Base-by-base conservation (phyloP, 1,139 yeast species). In the Geotrichum klebahnii region DNA sequence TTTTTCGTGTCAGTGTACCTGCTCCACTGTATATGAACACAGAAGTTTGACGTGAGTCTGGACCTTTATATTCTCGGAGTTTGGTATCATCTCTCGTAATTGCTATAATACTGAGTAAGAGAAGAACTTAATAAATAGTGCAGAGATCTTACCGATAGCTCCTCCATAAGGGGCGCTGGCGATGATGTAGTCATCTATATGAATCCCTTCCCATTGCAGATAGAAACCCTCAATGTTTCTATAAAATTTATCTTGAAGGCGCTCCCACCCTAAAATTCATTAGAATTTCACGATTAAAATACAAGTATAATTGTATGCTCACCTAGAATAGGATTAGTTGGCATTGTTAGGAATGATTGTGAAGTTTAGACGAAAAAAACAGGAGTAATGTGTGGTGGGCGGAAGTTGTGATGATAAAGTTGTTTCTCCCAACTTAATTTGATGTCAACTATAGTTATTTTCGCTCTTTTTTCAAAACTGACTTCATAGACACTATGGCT, bases 11-110 rank as follows among this genome's bases (percentile, higher is more conserved):
- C 44, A 71, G 68, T 20, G 54, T 61, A 1, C 90, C 90, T 17
- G 81, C 72, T 3, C 79, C 73, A 3, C 79, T 70, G 60, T 74
- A 81, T 1, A 83, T 66, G 20, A 73, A 74, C 20, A 82, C 73
- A 35, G 58, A 51, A 32, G 59, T 49, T 44, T 56, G 59, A 1
- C 59, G 52, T 1, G 59, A 51, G 23, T 53, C 57, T 44, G 64
- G 59, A 8, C 69, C 67, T 19, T 57, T 52, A 48, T 61, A 55
- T 26, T 56, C 60, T 16, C 59, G 61, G 3, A 61, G 54, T 36
- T 54, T 58, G 26, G 55, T 45, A 34, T 58, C 62, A 50, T 64
- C 62, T 20, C 58, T 48, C 10, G 57, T 51, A 29, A 59, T 31
- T 10, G 62, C 62, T 28, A 41, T 10, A 37, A 34, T 20, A 44